Base-by-base conservation (phyloP, 257 asterid species). In the Nicotiana benthamiana region DNA sequence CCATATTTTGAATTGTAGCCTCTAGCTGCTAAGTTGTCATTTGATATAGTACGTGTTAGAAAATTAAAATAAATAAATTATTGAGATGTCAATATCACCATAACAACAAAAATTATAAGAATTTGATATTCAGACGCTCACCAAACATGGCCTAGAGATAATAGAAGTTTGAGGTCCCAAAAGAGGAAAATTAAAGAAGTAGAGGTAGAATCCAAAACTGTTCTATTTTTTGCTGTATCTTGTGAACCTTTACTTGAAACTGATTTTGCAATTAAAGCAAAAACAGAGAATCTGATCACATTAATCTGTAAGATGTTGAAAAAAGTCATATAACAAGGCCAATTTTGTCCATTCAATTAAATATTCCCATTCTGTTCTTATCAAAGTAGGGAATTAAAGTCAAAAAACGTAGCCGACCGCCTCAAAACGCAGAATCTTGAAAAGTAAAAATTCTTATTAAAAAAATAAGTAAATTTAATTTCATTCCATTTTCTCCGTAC, bases 261-360 rank as follows among this genome's bases (percentile, higher is more conserved):
- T 72, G 78, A 48, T 72, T 72, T 72, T 13, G 78, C 61, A 72
- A 46, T 72, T 72, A 72, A 46, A 56, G 24, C 60, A 13, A 46
- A 82, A 43, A 75, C 61, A 72, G 20, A 70, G 77, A 70, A 70
- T 70, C 57, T 0, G 16, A 72, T 72, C 57, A 13, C 40, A 6
- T 43, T 46, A 46, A 82, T 78, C 77, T 76, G 54, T 53, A 82
- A 53, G 36, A 79, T 48, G 68, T 82, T 82, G 66, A 74, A 48
- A 82, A 75, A 75, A 66, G 77, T 46, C 81, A 68, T 57, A 32
- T 20, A 54, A 13, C 27, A 77, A 17, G 65, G 56, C 28, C 34
- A 56, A 46, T 72, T 22, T 43, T 22, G 78, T 72, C 60, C 24
- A 72, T 24, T 22, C 9, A 72, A 15, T 6, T 72, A 24, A 72